Base-by-base conservation (phyloP, 1,284 basidiomycete genomes). In the Ganoderma multipileum region DNA sequence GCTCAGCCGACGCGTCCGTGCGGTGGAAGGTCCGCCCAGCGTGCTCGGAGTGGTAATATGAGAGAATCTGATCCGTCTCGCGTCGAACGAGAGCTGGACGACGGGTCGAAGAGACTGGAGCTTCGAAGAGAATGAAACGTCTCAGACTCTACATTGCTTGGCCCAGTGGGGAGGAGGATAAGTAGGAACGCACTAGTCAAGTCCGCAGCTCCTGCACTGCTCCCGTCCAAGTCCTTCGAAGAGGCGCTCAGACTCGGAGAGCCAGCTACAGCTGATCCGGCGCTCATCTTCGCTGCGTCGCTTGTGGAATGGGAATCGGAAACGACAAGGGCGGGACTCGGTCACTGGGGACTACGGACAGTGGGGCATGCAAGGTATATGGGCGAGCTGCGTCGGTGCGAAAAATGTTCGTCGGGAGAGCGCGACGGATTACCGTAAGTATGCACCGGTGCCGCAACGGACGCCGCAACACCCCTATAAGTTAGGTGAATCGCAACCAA, bases 21-120 rank as follows among this genome's bases (percentile, higher is more conserved):
- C 75, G 63, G 42, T 75, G 63, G 42, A 68, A 65, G 18, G 73
- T 61, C 57, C 72, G 76, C 23, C 78, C 78, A 70, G 78, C 77
- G 70, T 73, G 75, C 68, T 79, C 78, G 47, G 78, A 78, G 70
- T 79, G 77, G 70, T 79, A 79, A 66, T 79, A 79, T 26, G 78
- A 79, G 38, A 79, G 75, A 41, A 79, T 79, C 41, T 77, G 73
- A 72, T 79, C 78, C 50, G 78, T 77, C 11, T 79, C 78, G 58
- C 75, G 76, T 39, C 76, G 75, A 44, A 74, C 68, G 38, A 75
- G 36, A 68, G 66, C 75, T 39, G 78, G 77, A 30, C 78, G 76
- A 18, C 73, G 71, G 18, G 70, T 71, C 26, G 72, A 60, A 38
- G 72, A 67, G 28, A 69, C 68, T 8, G 74, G 68, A 33, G 67